A percentile compares a stretch with the other conserved stretches of the same genome.
phyloP scores from a whole-genome alignment of 1,139 yeast species.

The Pichia sp. region DNA sequence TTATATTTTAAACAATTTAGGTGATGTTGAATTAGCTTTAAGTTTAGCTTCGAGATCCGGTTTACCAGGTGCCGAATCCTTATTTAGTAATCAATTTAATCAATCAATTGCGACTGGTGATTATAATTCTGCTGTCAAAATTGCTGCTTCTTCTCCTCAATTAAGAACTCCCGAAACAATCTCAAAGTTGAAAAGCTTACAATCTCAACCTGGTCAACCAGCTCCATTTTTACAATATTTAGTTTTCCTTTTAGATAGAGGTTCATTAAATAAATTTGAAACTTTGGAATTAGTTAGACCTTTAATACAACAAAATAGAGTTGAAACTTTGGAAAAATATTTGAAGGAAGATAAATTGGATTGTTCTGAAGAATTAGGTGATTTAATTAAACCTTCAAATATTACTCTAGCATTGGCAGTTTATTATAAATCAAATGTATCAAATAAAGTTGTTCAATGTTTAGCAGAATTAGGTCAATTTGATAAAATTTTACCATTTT shows the following conservation, averaged over 20 bases:
- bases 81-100: conserved; percentile 89
- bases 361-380: conserved; percentile 94
- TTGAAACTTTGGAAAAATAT: conserved; percentile 93
- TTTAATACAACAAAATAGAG: conserved; percentile 91
- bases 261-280: conserved; percentile 88
- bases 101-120: conserved; percentile 78
- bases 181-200: conserved; percentile 82
- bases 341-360: conserved; percentile 90
- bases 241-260: conserved; percentile 86
- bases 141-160: conserved; percentile 93
- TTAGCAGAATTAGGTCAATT: conserved; percentile 95
- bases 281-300: conserved; percentile 94
- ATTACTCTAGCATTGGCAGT: conserved; percentile 84
- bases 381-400: conserved; percentile 84
- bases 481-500: conserved; percentile 91
- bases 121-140: conserved; percentile 88
- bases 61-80: conserved; percentile 91
- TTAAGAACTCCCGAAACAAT: conserved; percentile 93
- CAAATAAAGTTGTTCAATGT: conserved; percentile 85
- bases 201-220: conserved; percentile 93
- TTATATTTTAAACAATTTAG: conserved; percentile 77
- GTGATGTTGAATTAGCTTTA: conserved; percentile 82
- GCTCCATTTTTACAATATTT: conserved; percentile 93
- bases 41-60: conserved; percentile 93
- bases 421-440: conserved; percentile 76